Evolutionary conservation across 2,329 filamentous ascomycete genomes (phyloP).

Genomic region (Calonectria hawksworthii): DNA sequence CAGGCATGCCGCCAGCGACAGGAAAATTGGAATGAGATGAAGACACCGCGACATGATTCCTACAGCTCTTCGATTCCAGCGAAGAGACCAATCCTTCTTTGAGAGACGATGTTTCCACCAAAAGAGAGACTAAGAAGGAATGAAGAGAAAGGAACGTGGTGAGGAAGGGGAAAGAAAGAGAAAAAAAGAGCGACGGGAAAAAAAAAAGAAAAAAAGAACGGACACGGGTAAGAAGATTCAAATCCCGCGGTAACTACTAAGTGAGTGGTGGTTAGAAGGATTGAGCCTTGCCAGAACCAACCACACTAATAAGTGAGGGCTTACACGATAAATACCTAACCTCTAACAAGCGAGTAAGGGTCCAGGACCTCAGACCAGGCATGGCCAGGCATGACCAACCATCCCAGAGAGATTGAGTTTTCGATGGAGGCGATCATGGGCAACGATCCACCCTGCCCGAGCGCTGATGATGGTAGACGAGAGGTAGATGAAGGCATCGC

Average conservation of each 20-base stretch:
- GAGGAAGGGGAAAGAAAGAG: not conserved
- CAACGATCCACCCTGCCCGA: not conserved
- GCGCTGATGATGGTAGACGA: slow-evolving; percentile 9
- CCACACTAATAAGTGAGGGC: not conserved
- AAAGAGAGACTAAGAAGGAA: not conserved
- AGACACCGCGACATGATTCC: slow-evolving; percentile 17
- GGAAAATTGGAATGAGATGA: slow-evolving; percentile 11
- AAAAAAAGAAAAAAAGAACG: not conserved
- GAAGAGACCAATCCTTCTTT: slow-evolving; percentile 4
- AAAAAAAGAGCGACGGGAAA: not conserved
- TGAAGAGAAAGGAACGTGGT: not conserved
- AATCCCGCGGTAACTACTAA: not conserved
- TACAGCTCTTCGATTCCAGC: slow-evolving; percentile 3
- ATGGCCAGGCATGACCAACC: not conserved
- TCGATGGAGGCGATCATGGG: not conserved
- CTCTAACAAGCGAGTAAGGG: not conserved
- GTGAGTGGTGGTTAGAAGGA: not conserved
- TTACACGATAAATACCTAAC: slow-evolving; percentile 11
- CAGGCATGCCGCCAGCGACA: slow-evolving; percentile 12
- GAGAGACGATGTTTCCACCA: too few relatives aligned
- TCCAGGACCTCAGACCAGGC: not conserved
- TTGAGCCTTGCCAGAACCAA: not conserved
- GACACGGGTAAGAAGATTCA: not conserved
- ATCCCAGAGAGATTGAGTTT: not conserved
- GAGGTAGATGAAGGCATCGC: not conserved